Base-by-base conservation (phyloP, 495 filamentous ascomycete species). In the Penicillium simplicissimum region DNA sequence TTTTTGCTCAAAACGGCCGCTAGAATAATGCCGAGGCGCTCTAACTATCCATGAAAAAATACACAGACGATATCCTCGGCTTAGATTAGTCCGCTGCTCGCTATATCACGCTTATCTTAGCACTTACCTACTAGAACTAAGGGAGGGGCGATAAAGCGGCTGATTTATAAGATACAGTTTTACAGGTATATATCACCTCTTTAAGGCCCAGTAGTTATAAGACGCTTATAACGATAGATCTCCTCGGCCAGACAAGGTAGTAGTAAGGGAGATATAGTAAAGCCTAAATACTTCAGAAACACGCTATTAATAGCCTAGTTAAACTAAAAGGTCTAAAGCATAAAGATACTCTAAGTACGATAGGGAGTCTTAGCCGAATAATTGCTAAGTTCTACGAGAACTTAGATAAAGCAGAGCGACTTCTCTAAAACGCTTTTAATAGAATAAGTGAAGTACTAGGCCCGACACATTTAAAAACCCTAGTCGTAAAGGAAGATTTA, bases 371-470 rank as follows among this genome's bases (percentile, higher is more conserved):
- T 3, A 69, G 64, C 15, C 35, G 31, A 21, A 60, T 51, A 47
- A 23, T 67, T 10, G 37, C 38, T 23, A 64, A 52, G 31, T 70
- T 67, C 42, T 66, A 66, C 40, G 58, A 66, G 23, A 64, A 67
- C 14, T 42, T 42, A 7, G 52, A 61, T 14, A 59, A 68, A 52
- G 70, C 71, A 0, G 52, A 47, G 3, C 43, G 65, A 25, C 52
- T 75, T 1, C 69, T 74, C 55, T 19, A 19, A 5, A 33, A 52
- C 36, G 72, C 71, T 13, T 60, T 72, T 34, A 55, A 64, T 33
- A 74, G 71, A 21, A 62, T 77, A 54, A 67, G 60, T 35, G 66
- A 74, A 51, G 63, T 37, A 6, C 66, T 76, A 33, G 74, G 72
- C 3, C 55, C 52, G 33, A 68, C 52, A 0, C 70, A 80, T 65